A percentile compares a stretch with the other conserved stretches of the same genome.
Evolutionary conservation across 768 basidiomycete species (phyloP).

Genomic region (Kwoniella botswanensis): DNA sequence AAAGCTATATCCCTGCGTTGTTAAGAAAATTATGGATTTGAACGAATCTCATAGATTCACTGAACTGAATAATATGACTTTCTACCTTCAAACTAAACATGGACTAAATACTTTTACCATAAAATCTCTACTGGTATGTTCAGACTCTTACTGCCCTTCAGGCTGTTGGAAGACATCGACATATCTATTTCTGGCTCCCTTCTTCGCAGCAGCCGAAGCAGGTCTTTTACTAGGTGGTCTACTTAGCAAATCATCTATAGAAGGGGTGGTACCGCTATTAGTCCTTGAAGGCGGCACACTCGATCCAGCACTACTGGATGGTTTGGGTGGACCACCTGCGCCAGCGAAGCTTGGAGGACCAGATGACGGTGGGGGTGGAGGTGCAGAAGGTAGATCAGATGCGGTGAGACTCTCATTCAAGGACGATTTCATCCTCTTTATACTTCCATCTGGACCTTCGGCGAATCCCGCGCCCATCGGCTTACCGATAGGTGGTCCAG

Average conservation of each 20-base stretch:
- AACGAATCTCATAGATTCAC: too few relatives aligned
- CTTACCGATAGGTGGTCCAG: constrained; percentile 22
- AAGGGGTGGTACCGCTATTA: constrained; percentile 27
- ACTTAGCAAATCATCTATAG: constrained; percentile 61
- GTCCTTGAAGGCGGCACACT: constrained; percentile 59
- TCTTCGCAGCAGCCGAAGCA: constrained; percentile 67
- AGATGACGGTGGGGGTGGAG: not conserved
- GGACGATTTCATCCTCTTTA: constrained; percentile 27
- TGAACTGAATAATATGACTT: too few relatives aligned
- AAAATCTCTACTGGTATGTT: not conserved
- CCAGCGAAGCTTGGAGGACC: constrained; percentile 15
- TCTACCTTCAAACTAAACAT: not conserved
- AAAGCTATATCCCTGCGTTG: too few relatives aligned
- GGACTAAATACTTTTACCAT: not conserved
- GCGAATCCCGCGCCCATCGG: constrained; percentile 10
- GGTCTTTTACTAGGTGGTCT: constrained; percentile 64
- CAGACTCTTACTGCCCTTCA: constrained; percentile 8
- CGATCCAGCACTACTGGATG: constrained; percentile 50
- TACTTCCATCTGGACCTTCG: constrained; percentile 26
- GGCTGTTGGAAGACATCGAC: constrained; percentile 79
- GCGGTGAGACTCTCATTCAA: constrained; percentile 34
- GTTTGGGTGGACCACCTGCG: constrained; percentile 13
- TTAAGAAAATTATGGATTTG: too few relatives aligned
- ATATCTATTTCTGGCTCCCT: constrained; percentile 79
- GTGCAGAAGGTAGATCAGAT: constrained; percentile 22